Evolutionary conservation across 2,329 filamentous ascomycete genomes (phyloP).

Genomic region (Penicillium sp.): DNA sequence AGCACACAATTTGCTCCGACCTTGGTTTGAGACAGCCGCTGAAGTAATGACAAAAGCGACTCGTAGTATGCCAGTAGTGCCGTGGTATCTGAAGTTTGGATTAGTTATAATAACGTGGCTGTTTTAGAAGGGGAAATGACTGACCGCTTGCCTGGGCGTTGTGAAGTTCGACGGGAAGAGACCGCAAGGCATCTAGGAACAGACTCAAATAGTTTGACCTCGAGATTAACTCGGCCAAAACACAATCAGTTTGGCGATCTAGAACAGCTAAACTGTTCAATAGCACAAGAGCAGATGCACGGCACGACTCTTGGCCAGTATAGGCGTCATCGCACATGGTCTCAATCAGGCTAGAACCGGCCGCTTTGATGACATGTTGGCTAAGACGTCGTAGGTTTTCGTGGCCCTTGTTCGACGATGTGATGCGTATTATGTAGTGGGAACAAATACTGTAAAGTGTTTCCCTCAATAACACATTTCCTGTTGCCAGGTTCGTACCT

Average conservation of each 20-base stretch:
- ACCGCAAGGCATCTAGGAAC: constrained; percentile 81
- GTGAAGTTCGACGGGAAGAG: constrained; percentile 71
- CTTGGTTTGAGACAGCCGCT: constrained; percentile 80
- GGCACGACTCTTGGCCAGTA: constrained; percentile 75
- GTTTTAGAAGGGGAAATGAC: constrained; percentile 20
- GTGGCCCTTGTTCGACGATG: constrained; percentile 50
- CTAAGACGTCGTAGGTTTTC: constrained; percentile 51
- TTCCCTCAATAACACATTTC: constrained; percentile 70
- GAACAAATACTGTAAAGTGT: constrained; percentile 91
- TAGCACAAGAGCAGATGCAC: constrained; percentile 83
- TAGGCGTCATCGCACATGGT: constrained; percentile 92
- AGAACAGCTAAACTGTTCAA: constrained; percentile 74
- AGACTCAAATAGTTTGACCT: constrained; percentile 89
- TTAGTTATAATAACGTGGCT: neutral
- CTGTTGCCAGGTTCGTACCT: constrained; percentile 72
- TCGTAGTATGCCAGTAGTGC: constrained; percentile 63
- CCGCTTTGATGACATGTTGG: constrained; percentile 70
- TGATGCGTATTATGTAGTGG: constrained; percentile 73
- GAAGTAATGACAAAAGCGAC: constrained; percentile 76
- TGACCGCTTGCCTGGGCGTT: constrained; percentile 58
- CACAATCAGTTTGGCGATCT: constrained; percentile 68
- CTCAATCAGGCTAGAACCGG: constrained; percentile 79
- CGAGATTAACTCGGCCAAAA: constrained; percentile 75
- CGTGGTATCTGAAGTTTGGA: constrained; percentile 49
- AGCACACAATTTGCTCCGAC: constrained; percentile 84